phyloP scores from a whole-genome alignment of 2,329 filamentous ascomycete genomes.

The Fusarium neocosmosporiellum region DNA sequence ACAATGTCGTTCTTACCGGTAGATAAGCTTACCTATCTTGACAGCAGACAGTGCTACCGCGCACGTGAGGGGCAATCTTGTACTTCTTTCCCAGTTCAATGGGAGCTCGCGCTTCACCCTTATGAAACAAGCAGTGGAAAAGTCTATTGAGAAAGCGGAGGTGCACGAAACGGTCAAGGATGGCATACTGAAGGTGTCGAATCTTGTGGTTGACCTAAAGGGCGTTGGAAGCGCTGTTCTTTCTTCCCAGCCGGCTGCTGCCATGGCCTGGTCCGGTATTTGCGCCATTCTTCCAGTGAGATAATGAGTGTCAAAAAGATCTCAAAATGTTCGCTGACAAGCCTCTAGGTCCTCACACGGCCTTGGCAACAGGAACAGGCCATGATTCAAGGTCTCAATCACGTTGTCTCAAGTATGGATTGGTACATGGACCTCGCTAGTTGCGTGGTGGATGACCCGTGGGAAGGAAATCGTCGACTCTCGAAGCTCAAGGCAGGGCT shows the following conservation, averaged over 20 bases:
- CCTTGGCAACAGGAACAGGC: background rate
- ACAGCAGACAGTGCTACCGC: background rate
- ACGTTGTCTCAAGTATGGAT: background rate
- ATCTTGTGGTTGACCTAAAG: background rate
- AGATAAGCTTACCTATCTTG: background rate
- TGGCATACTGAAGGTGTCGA: background rate
- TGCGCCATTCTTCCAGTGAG: background rate
- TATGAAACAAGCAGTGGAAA: background rate
- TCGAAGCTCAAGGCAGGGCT: background rate
- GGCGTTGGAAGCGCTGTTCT: background rate
- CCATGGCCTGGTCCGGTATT: conserved; percentile 1
- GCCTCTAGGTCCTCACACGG: background rate
- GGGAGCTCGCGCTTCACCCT: background rate
- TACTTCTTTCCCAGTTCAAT: background rate
- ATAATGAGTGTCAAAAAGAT: too few species aligned
- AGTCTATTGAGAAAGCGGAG: background rate
- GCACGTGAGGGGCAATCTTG: background rate
- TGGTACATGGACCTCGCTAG: background rate
- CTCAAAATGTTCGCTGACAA: too few species aligned
- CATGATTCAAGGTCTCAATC: background rate
- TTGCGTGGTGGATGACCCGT: background rate
- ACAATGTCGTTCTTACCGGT: background rate
- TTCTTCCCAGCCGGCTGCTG: background rate
- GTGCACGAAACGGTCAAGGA: background rate
- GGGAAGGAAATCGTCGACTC: background rate